Percentiles rank a stretch among this genome's conserved stretches.
These are phyloP conservation scores for Penicillium psychrofluorescens DNA, from an alignment of 495 filamentous ascomycete genomes.

Conservation along the genomic window DNA sequence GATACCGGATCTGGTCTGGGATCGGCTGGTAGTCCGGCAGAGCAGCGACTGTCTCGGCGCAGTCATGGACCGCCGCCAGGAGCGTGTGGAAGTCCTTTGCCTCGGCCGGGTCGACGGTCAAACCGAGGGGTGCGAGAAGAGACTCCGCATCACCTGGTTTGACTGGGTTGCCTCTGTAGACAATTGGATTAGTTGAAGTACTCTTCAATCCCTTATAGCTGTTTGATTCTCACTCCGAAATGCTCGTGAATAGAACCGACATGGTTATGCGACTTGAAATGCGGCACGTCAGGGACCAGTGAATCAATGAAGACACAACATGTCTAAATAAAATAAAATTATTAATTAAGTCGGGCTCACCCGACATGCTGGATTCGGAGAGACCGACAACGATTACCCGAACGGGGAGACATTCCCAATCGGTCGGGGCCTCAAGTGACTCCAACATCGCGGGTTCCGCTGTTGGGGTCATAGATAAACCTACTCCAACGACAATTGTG, in stretches of 20 bases:
- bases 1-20: constrained; percentile 18
- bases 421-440: no score
- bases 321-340: no score
- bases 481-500: no score
- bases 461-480: no score
- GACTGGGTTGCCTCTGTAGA: constrained; percentile 18
- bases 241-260: constrained; percentile 28
- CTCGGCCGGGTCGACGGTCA: constrained; percentile 22
- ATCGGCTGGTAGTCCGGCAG: constrained; percentile 27
- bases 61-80: constrained; percentile 27
- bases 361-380: no score
- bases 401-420: no score
- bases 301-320: no score
- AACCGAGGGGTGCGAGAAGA: constrained; percentile 15
- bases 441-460: no score
- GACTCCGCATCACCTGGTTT: constrained; percentile 19
- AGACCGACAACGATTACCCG: no score
- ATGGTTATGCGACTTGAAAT: constrained; percentile 5
- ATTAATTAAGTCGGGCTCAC: no score
- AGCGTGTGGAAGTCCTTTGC: constrained; percentile 23
- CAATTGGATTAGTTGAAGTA: not conserved
- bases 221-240: constrained; percentile 18
- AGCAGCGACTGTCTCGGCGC: constrained; percentile 18
- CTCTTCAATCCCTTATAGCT: not conserved
- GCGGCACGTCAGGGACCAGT: no score